A percentile compares a stretch with the other conserved stretches of the same genome.
phyloP scores from a whole-genome alignment of 2,329 filamentous ascomycete species.

The Colletotrichum tamarilloi region DNA sequence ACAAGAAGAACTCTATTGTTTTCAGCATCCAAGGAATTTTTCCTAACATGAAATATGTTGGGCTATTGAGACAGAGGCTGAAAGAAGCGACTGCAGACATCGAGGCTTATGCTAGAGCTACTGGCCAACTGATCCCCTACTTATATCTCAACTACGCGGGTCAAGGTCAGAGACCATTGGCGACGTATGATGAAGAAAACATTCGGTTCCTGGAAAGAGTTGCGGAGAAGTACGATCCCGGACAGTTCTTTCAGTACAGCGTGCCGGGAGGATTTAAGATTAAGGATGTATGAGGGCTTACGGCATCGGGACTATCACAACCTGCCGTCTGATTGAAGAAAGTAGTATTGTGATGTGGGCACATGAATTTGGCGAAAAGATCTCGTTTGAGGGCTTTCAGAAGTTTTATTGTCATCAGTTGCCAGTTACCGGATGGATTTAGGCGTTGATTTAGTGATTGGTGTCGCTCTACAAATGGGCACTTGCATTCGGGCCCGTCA shows the following conservation, averaged over 20 bases:
- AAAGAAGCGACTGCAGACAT: background rate
- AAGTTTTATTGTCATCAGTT: too few relatives aligned
- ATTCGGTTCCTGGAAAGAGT: slow-evolving; percentile 41
- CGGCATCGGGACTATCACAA: too few relatives aligned
- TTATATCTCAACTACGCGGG: slow-evolving; percentile 51
- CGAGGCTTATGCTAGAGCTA: background rate
- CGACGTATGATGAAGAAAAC: slow-evolving; percentile 47
- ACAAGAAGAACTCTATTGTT: background rate
- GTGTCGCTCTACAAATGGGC: too few relatives aligned
- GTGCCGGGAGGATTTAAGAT: slow-evolving; percentile 43
- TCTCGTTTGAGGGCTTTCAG: too few relatives aligned
- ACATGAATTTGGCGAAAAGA: too few relatives aligned
- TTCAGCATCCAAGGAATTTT: background rate
- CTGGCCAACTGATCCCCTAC: slow-evolving; percentile 36
- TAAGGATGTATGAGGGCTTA: background rate
- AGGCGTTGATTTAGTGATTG: too few relatives aligned
- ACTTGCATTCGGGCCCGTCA: too few relatives aligned
- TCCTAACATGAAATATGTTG: background rate
- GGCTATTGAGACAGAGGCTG: background rate
- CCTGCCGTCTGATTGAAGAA: too few relatives aligned
- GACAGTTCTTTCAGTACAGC: slow-evolving; percentile 46
- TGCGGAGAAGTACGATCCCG: slow-evolving; percentile 47
- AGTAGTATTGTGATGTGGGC: too few relatives aligned
- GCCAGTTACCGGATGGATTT: too few relatives aligned
- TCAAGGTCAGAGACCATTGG: slow-evolving; percentile 42